Percentiles rank a stretch among this genome's conserved stretches.
These are phyloP conservation scores for Suillus tomentosus DNA, from an alignment of 768 basidiomycete species.

Conservation along the genomic window DNA sequence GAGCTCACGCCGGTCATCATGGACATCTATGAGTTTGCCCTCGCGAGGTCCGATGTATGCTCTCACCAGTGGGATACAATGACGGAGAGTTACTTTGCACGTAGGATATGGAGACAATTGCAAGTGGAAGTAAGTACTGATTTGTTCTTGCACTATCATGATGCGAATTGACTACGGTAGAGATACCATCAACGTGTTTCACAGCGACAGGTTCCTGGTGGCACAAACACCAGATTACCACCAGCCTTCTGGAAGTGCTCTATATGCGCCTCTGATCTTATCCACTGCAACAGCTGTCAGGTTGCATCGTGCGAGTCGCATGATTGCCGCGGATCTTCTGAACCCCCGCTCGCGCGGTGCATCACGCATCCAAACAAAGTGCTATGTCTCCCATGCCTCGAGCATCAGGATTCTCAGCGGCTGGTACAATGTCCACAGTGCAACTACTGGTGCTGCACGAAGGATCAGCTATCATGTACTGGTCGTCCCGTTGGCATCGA, in stretches of 20 bases:
- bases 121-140: neutral
- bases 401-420: neutral
- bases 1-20: neutral
- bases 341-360: neutral
- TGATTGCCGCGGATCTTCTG: neutral
- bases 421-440: neutral
- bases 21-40: slow-evolving; percentile 2
- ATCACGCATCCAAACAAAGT: neutral
- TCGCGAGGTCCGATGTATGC: slow-evolving; percentile 7
- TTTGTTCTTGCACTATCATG: neutral
- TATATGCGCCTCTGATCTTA: neutral
- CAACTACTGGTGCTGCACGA: neutral
- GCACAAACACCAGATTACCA: neutral
- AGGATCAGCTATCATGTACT: neutral
- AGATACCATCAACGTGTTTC: neutral
- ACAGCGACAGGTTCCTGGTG: neutral
- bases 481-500: neutral
- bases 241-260: neutral
- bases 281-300: neutral
- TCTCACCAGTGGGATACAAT: neutral
- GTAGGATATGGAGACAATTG: neutral
- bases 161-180: neutral
- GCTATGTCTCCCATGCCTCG: neutral
- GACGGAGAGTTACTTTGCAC: neutral
- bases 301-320: neutral